Evolutionary conservation across 2,329 filamentous ascomycete genomes (phyloP).

Genomic region (Arthrobotrys iridis): DNA sequence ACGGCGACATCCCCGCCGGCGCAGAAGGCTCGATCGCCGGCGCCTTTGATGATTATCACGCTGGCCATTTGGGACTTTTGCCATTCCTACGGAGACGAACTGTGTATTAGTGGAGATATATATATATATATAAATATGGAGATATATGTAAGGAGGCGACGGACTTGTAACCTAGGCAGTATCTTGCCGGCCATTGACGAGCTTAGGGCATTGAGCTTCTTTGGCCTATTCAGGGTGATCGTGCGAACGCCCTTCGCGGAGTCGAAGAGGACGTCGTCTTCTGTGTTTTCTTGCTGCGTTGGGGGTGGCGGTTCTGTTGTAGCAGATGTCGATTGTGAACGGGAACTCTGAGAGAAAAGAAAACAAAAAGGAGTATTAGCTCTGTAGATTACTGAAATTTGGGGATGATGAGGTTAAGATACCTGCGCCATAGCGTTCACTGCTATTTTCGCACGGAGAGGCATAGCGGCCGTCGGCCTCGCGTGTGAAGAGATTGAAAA

Average conservation of each 20-base stretch:
- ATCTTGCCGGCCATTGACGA: conserved; percentile 97
- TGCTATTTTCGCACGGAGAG: conserved; percentile 36
- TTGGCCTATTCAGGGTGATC: conserved; percentile 91
- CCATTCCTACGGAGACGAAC: conserved; percentile 72
- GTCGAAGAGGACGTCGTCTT: conserved; percentile 93
- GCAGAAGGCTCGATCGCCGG: conserved; percentile 85
- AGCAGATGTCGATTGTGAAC: conserved; percentile 61
- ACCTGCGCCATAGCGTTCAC: conserved; percentile 33
- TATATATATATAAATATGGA: no score
- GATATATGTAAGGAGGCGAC: conserved; percentile 13
- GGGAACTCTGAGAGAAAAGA: background rate
- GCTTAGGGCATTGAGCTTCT: conserved; percentile 91
- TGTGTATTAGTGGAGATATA: background rate
- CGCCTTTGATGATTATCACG: conserved; percentile 89
- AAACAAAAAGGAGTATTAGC: background rate
- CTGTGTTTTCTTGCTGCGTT: background rate
- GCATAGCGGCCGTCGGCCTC: conserved; percentile 28
- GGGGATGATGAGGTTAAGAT: background rate
- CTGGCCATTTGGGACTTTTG: conserved; percentile 93
- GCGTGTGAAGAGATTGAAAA: conserved; percentile 30
- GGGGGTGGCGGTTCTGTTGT: background rate
- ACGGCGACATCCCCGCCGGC: conserved; percentile 89
- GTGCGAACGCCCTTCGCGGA: conserved; percentile 88
- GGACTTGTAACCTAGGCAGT: conserved; percentile 76
- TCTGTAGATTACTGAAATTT: background rate